Conservation (phyloP, 768 basidiomycete species). For the Lactarius deliciosus region DNA sequence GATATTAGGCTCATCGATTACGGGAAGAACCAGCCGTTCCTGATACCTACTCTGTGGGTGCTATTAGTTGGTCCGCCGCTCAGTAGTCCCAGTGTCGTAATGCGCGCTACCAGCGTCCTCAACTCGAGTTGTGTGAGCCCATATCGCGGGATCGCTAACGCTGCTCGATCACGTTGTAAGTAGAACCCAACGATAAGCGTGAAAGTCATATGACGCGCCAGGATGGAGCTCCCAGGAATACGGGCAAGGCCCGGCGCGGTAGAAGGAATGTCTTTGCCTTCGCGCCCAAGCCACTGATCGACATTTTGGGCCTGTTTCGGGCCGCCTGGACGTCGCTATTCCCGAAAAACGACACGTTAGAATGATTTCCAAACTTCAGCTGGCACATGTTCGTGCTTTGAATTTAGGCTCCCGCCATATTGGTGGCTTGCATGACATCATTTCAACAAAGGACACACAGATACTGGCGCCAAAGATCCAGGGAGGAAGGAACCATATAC, state of each 20-base stretch:
- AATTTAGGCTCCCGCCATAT: constrained; percentile 15
- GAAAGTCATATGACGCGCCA: background rate
- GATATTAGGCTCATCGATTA: constrained; percentile 18
- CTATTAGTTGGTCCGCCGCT: constrained; percentile 7
- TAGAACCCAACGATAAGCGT: background rate
- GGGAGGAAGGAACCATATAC: background rate
- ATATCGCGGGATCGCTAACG: background rate
- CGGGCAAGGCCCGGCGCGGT: background rate
- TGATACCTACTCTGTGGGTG: constrained; percentile 2
- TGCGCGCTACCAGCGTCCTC: constrained; percentile 2
- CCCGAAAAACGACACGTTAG: background rate
- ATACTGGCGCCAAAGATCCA: constrained; percentile 2
- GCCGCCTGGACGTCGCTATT: background rate
- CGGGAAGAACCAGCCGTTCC: constrained; percentile 9
- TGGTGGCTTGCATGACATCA: constrained; percentile 21
- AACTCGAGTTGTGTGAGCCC: background rate
- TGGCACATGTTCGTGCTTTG: constrained; percentile 1
- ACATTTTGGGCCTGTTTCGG: background rate
- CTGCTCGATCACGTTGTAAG: background rate
- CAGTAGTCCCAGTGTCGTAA: constrained; percentile 6
- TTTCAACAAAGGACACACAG: background rate
- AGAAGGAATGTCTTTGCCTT: background rate
- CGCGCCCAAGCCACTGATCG: background rate
- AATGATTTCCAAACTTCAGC: background rate
- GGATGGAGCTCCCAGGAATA: constrained; percentile 16